Base-by-base conservation (phyloP, 116 monocot species). In the Posidonia oceanica region DNA sequence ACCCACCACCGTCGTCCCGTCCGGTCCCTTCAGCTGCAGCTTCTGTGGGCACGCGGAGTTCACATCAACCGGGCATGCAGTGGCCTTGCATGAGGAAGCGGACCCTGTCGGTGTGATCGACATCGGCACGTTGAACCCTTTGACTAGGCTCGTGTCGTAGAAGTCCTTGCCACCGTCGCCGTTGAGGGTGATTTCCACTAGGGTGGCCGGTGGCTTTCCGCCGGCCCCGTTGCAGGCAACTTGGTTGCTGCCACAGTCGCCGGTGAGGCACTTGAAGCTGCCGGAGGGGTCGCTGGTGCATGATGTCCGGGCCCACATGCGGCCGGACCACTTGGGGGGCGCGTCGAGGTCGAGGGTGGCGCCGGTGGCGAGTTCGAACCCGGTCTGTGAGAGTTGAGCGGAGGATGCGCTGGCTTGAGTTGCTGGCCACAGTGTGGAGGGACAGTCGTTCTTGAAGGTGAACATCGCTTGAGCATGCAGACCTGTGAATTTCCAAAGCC, bases 91-190 rank as follows among this genome's bases (percentile, higher is more conserved):
- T 1, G 69, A 76, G 37, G 68, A 61, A 16, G 72, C 37, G 7
- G 75, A 75, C 7, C 84, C 82, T 44, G 70, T 75, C 2, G 84
- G 83, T 4, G 75, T 75, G 51, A 90, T 72, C 52, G 86, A 68
- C 70, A 90, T 66, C 14, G 90, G 86, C 22, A 90, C 62, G 60
- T 89, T 89, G 76, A 83, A 89, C 36, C 89, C 89, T 56, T 89
- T 86, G 22, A 89, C 89, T 39, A 90, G 83, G 75, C 90, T 90
- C 21, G 84, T 83, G 64, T 90, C 90, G 74, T 82, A 90, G 76
- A 84, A 86, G 61, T 90, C 90, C 57, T 66, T 72, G 16, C 76
- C 76, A 59, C 65, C 73, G 63, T 64, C 61, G 7, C 85, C 89
- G 64, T 63, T 6, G 22, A 89, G 83, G 16, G 89, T 89, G 74